A percentile compares a stretch with the other conserved stretches of the same genome.
phyloP scores from a whole-genome alignment of 139 green algal genomes.

The Deuterostichococcus epilithicus region DNA sequence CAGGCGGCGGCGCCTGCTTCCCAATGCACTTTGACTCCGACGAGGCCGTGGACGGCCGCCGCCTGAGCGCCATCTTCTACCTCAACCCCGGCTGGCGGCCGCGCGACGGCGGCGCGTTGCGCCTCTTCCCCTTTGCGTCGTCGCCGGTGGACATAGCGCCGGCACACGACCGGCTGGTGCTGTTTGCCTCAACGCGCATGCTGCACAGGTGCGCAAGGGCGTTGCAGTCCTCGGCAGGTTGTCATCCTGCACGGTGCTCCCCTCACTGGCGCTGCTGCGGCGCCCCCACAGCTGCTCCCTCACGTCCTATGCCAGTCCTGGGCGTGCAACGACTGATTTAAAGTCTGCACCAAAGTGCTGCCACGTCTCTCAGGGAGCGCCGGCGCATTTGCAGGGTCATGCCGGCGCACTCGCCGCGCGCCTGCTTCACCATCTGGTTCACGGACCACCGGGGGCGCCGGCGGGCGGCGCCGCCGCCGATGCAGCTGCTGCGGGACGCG shows the following conservation, averaged over 20 bases:
- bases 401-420: slow-evolving; percentile 29
- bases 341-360: not conserved
- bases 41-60: slow-evolving; percentile 52
- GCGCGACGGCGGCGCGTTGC: slow-evolving; percentile 52
- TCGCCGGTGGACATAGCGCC: slow-evolving; percentile 54
- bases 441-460: slow-evolving; percentile 23
- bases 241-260: not conserved
- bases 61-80: slow-evolving; percentile 62
- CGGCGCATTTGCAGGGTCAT: slow-evolving; percentile 31
- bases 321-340: too few species aligned
- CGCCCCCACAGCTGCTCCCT: not conserved
- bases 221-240: not conserved
- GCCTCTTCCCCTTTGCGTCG: slow-evolving; percentile 66
- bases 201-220: slow-evolving; percentile 45
- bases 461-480: not conserved
- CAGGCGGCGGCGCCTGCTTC: slow-evolving; percentile 66
- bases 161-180: slow-evolving; percentile 55
- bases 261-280: not conserved
- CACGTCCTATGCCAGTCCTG: not conserved
- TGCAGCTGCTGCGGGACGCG: not conserved
- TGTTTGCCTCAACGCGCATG: slow-evolving; percentile 71
- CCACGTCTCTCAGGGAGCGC: too few species aligned
- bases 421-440: slow-evolving; percentile 78
- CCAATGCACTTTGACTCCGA: slow-evolving; percentile 76
- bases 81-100: slow-evolving; percentile 44